These are phyloP conservation scores for Artemisia tridentata DNA, from an alignment of 129 eudicot genomes.

Conservation along the genomic window DNA sequence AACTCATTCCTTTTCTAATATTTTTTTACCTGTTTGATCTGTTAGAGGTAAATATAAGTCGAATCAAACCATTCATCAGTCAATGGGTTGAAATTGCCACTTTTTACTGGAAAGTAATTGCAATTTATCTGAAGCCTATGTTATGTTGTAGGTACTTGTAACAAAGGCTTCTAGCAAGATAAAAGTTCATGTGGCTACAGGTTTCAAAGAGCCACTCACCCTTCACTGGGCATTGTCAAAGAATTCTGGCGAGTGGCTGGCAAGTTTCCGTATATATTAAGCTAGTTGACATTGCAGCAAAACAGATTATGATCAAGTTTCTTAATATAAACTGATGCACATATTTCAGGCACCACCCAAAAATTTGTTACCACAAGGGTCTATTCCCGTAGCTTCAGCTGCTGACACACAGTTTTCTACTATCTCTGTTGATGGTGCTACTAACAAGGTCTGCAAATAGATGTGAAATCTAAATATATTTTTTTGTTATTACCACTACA, in stretches of 20 bases:
- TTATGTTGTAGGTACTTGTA: constrained; percentile 62
- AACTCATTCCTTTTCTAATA: neutral
- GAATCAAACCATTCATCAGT: neutral
- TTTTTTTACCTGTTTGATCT: neutral
- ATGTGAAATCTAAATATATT: neutral
- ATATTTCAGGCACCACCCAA: constrained; percentile 71
- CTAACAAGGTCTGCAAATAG: constrained; percentile 47
- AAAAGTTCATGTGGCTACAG: constrained; percentile 67
- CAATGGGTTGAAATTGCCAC: constrained; percentile 1
- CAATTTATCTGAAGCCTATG: constrained; percentile 1
- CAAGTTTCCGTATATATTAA: constrained; percentile 27
- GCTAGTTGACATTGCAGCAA: constrained; percentile 3
- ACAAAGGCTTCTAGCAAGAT: constrained; percentile 65
- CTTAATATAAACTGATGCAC: constrained; percentile 16
- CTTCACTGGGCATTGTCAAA: constrained; percentile 95
- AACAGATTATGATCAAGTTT: constrained; percentile 2
- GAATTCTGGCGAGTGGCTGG: constrained; percentile 82
- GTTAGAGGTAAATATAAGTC: neutral
- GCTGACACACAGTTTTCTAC: constrained; percentile 65
- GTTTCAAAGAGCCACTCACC: constrained; percentile 59
- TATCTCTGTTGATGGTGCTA: constrained; percentile 42
- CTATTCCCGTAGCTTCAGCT: constrained; percentile 48
- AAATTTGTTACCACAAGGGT: constrained; percentile 61
- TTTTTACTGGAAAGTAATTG: constrained; percentile 1
- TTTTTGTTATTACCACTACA: neutral